Evolutionary conservation across 2,329 filamentous ascomycete species (phyloP), one percentile per base, ranked within the genome.

Genomic region (Anisogramma anomala): DNA sequence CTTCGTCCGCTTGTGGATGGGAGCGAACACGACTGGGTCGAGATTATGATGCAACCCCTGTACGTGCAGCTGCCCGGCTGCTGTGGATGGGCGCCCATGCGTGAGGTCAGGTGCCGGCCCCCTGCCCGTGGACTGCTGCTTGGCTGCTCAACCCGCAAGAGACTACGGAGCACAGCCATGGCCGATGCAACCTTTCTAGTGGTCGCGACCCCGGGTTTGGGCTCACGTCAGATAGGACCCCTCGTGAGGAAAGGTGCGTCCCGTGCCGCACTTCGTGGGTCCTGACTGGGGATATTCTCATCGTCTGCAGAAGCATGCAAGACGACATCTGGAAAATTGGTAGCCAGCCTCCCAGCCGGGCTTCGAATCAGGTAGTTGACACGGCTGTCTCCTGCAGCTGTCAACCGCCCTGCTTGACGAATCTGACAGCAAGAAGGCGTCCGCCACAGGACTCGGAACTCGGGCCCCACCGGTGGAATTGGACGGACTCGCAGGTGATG

Each of bases 221-320:
- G 37, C 44, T 43, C 44, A 44, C 45, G 45, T 47, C 45, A 47
- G 45, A 43, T 22, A 35, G 35, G 22, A 36, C 20, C 32, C 22
- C 33, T 27, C 23, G 34, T 41, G 34, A 14, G 10, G n/a, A 18
- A 41, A 35, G 41, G 36, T 37, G 39, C 43, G 39, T 35, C 35
- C 43, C 43, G 35, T 42, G 43, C 43, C 39, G 43, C 33, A 7
- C 17, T 7, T 14, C 35, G 22, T 43, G 18, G 14, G 25, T 25
- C 23, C 36, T 23, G 8, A 38, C 30, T 30, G 34, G 40, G 11
- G 30, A 27, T 25, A 17, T 14, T 18, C 11, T 31, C 11, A 25
- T 33, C 23, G 6, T 23, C n/a, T n/a, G n/a, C n/a, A n/a, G n/a
- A n/a, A n/a, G n/a, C n/a, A n/a, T n/a, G n/a, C n/a, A n/a, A n/a